A percentile compares a stretch with the other conserved stretches of the same genome.
phyloP scores from a whole-genome alignment of 2,329 filamentous ascomycete species.

The Plenodomus lindquistii region DNA sequence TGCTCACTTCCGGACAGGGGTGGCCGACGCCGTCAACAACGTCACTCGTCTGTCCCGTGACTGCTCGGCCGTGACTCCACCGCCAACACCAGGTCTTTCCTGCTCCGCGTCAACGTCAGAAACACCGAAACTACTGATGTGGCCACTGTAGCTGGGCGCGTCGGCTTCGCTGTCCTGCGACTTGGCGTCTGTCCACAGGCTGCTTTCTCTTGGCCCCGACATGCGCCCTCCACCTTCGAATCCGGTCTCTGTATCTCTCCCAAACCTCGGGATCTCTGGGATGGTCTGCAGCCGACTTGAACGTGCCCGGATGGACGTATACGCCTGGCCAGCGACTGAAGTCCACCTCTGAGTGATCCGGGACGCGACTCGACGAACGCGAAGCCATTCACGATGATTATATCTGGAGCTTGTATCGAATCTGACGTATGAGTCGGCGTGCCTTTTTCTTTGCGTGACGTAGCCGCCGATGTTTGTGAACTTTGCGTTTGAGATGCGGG shows the following conservation, averaged over 20 bases:
- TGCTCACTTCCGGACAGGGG: conserved; percentile 28
- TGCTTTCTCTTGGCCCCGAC: conserved; percentile 1
- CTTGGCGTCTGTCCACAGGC: not conserved
- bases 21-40: conserved; percentile 3
- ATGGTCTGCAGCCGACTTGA: conserved; percentile 15
- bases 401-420: not conserved
- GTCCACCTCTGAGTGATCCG: conserved; percentile 10
- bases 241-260: conserved; percentile 20
- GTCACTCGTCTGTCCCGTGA: conserved; percentile 2
- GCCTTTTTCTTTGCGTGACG: not conserved
- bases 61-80: not conserved
- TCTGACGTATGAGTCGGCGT: not conserved
- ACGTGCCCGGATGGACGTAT: conserved; percentile 28
- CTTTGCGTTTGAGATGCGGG: not conserved
- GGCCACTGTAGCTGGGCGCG: conserved; percentile 6
- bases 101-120: too few relatives aligned
- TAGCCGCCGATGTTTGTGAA: not conserved
- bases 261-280: conserved; percentile 22
- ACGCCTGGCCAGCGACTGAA: conserved; percentile 26
- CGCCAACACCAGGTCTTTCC: conserved; percentile 7
- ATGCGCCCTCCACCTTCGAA: conserved; percentile 13
- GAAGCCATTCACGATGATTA: not conserved
- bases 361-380: not conserved
- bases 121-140: conserved; percentile 7
- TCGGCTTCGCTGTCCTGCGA: not conserved